Evolutionary conservation across 352 stramenopile genomes (phyloP).

Genomic region (Elongisporangium prolatum): DNA sequence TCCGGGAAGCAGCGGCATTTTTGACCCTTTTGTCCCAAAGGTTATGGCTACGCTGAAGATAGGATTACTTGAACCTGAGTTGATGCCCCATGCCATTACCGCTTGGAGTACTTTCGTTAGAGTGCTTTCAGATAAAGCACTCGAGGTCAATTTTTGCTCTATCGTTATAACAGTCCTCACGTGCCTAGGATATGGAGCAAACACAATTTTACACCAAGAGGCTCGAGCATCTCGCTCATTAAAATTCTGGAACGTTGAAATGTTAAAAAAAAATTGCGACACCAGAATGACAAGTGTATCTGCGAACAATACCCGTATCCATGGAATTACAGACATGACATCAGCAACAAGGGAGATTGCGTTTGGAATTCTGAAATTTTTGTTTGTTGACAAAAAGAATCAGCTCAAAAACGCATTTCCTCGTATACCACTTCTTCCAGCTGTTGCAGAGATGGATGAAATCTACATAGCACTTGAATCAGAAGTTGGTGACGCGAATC

Average conservation of each 20-base stretch:
- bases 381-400: slow-evolving; percentile 64
- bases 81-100: slow-evolving; percentile 58
- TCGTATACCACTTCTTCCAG: slow-evolving; percentile 63
- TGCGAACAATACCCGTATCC: slow-evolving; percentile 21
- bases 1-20: slow-evolving; percentile 28
- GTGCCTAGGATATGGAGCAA: slow-evolving; percentile 50
- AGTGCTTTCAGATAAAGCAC: slow-evolving; percentile 72
- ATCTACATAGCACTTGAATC: slow-evolving; percentile 51
- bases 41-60: slow-evolving; percentile 88
- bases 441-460: slow-evolving; percentile 57
- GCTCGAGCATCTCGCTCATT: slow-evolving; percentile 16
- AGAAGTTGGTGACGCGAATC: slow-evolving; percentile 52
- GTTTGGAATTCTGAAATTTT: slow-evolving; percentile 46
- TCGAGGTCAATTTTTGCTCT: slow-evolving; percentile 81
- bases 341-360: slow-evolving; percentile 15
- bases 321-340: slow-evolving; percentile 25
- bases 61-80: slow-evolving; percentile 42
- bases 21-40: slow-evolving; percentile 85
- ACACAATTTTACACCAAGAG: slow-evolving; percentile 31
- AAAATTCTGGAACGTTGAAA: slow-evolving; percentile 34
- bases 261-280: slow-evolving; percentile 11
- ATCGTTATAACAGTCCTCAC: slow-evolving; percentile 85
- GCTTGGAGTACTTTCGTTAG: slow-evolving; percentile 78
- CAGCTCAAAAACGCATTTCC: slow-evolving; percentile 64
- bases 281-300: slow-evolving; percentile 5